Base-by-base conservation (phyloP, 208 protist species). In the Endotrypanum monterogeii region DNA sequence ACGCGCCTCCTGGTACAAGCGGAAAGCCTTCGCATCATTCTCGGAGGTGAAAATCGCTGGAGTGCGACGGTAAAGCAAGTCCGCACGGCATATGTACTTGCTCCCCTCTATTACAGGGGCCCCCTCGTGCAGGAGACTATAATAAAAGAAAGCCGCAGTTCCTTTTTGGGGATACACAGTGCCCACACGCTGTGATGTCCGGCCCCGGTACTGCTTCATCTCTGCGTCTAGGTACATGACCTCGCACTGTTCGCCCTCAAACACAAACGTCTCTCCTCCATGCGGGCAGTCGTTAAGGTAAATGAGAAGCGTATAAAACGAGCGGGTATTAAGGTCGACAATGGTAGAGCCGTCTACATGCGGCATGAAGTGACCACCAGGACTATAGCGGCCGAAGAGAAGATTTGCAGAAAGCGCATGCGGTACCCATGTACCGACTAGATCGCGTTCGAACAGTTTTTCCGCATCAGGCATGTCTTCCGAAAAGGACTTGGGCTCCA, bases 281-380 rank as follows among this genome's bases (percentile, higher is more conserved):
- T 30, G 73, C 11, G 80, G 76, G 76, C 88, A 92, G 76, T 92
- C 81, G 76, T 97, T 97, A 37, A 98, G 83, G 82, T 97, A 98
- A 32, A 98, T 84, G 55, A 98, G 83, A 18, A 97, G 80, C 0
- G 94, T 96, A 83, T 95, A 96, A 46, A 98, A 87, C 71, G 89
- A 94, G 23, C 94, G 90, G 4, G 84, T 93, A 83, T 97, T 96
- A 48, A 96, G 77, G 74, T 97, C 93, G 25, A 92, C 80, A 62
- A 96, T 88, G 41, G 88, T 96, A 41, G 87, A 88, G 30, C 94
- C 94, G 80, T 98, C 94, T 35, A 95, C 84, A 82, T 98, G 94
- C 2, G 94, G 94, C 76, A 94, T 93, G 66, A 98, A 98, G 85
- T 98, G 94, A 23, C 93, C 94, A 60, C 94, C 93, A 3, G 84